Base-by-base conservation (phyloP, 345 rosid species). In the Luvunga scandens region DNA sequence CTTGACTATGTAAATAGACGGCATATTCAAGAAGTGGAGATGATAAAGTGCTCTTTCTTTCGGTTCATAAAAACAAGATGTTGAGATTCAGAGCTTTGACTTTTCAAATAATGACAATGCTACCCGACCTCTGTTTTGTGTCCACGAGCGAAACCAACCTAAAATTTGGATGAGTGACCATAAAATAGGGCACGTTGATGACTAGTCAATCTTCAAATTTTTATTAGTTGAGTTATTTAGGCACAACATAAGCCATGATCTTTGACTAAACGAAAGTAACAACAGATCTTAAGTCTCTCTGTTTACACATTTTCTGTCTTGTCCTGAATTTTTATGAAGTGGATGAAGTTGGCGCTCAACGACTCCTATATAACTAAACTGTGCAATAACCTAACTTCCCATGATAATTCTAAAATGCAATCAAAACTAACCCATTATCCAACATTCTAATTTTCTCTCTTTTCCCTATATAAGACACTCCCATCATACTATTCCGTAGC, bases 321-420 rank as follows among this genome's bases (percentile, higher is more conserved):
- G 50, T 25, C 21, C 65, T 39, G 42, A 74, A 25, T 28, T 39
- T 9, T 9, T 0, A 9, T 19, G 13, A 48, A 85, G 88, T 81
- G 88, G 86, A 81, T 81, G 81, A 77, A 79, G 85, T 79, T 67
- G 48, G 62, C 75, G 31, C n/a, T 13, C 28, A 69, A 71, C 81
- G 79, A 77, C 86, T 79, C 80, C 82, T 86, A 82, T 85, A 25
- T 22, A 62, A 42, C 39, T 5, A 74, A 42, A 25, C 28, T 60
- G 9, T 39, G 19, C 28, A 8, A 33, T 38, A 25, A 50, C 61
- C 59, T 39, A 61, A 73, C 34, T 24, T 33, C 36, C 61, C 33
- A 5, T 50, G 36, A 36, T 18, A 48, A 53, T 1, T 53, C 31
- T 5, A 9, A 57, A 21, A 5, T 16, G 48, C 69, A 42, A 66